These are phyloP conservation scores for Pichia sp. DNA, from an alignment of 1,139 yeast species.

Conservation along the genomic window DNA sequence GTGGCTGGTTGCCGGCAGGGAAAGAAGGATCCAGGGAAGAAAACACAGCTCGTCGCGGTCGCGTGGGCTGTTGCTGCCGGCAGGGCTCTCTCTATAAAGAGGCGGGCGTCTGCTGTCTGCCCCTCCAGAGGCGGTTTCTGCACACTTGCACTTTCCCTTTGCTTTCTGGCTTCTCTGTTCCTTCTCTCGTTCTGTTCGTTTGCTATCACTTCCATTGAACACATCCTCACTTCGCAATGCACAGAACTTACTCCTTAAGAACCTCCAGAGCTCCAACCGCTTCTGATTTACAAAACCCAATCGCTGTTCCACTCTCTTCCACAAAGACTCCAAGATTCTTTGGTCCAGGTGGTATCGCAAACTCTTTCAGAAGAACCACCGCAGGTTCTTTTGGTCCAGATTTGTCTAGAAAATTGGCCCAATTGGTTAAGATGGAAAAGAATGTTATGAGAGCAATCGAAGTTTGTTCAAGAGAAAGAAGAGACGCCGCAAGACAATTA, in stretches of 20 bases:
- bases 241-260: conserved; percentile 80
- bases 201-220: not conserved
- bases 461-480: conserved; percentile 70
- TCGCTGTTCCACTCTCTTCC: conserved; percentile 66
- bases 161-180: not conserved
- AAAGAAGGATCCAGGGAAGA: not conserved
- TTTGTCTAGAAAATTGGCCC: conserved; percentile 67
- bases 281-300: conserved; percentile 72
- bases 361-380: conserved; percentile 59
- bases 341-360: conserved; percentile 65
- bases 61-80: not conserved
- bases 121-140: not conserved
- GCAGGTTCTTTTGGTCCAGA: conserved; percentile 79
- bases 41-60: not conserved
- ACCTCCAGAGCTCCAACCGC: conserved; percentile 77
- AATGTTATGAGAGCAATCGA: conserved; percentile 75
- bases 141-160: not conserved
- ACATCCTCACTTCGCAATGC: conserved; percentile 48
- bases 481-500: conserved; percentile 78
- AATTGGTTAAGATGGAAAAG: conserved; percentile 76
- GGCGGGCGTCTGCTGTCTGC: not conserved
- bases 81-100: not conserved
- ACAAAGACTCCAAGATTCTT: conserved; percentile 54
- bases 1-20: not conserved
- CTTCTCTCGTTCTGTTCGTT: not conserved